A percentile compares a stretch with the other conserved stretches of the same genome.
These are phyloP conservation scores for Carex myosuroides DNA, from an alignment of 176 grass and related monocot species.

Conservation along the genomic window DNA sequence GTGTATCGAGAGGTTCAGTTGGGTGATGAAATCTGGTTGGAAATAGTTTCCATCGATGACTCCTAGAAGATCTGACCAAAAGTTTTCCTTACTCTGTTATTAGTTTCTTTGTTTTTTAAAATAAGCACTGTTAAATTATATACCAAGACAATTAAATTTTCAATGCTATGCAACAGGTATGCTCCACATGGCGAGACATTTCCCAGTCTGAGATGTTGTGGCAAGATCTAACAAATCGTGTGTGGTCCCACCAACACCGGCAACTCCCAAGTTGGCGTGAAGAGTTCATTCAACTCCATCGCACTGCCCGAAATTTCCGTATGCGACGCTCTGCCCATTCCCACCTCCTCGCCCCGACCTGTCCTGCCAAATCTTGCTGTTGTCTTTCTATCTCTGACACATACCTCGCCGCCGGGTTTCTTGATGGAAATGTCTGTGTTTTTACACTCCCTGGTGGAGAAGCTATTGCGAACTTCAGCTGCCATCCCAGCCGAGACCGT, in stretches of 20 bases:
- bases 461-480: conserved; percentile 5
- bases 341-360: not conserved
- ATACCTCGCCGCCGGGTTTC: conserved; percentile 25
- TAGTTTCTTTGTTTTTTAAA: not conserved
- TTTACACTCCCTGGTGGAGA: conserved; percentile 20
- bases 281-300: conserved; percentile 32
- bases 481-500: conserved; percentile 20
- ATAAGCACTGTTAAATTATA: not conserved
- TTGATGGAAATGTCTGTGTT: conserved; percentile 29
- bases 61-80: too few species aligned
- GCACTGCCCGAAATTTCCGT: conserved; percentile 28
- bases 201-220: conserved; percentile 33
- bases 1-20: not conserved
- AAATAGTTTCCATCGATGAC: not conserved
- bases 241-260: conserved; percentile 18
- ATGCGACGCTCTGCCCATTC: conserved; percentile 24
- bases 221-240: conserved; percentile 14
- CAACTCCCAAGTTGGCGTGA: conserved; percentile 21
- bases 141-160: not conserved
- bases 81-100: too few species aligned
- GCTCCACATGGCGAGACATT: conserved; percentile 24
- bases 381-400: conserved; percentile 27
- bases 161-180: conserved; percentile 3
- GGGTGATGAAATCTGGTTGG: not conserved
- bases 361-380: conserved; percentile 21